Percentiles rank a stretch among this genome's conserved stretches.
Conservation (phyloP, 108 stramenopile species). For the Cyclotella choctawhatcheeana region DNA sequence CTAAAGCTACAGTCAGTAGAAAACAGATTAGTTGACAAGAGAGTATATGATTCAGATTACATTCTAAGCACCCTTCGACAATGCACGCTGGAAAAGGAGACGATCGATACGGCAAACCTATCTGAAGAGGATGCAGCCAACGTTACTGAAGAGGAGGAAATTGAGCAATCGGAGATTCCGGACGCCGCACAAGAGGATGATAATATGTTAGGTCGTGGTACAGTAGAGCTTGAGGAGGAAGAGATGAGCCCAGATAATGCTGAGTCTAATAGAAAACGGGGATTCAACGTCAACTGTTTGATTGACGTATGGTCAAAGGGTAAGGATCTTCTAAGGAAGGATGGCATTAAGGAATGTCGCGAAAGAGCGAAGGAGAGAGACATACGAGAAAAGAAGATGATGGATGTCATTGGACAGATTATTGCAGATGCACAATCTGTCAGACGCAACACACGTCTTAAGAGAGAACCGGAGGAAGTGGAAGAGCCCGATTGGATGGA, state of each 20-base stretch:
- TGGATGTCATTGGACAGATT: background rate
- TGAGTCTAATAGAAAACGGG: background rate
- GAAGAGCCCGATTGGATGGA: background rate
- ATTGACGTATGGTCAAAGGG: background rate
- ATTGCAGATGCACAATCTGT: background rate
- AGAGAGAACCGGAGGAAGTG: background rate
- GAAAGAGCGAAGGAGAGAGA: background rate
- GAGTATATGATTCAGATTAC: background rate
- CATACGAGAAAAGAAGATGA: slow-evolving; percentile 1
- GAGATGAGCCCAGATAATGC: background rate
- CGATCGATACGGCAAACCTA: background rate
- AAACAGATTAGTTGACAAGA: background rate
- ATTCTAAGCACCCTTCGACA: background rate
- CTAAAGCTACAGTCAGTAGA: background rate
- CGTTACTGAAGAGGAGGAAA: background rate
- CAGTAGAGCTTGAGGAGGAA: background rate
- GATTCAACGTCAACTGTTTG: background rate
- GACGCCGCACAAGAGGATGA: background rate
- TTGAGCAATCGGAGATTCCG: no score
- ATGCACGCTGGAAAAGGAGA: background rate
- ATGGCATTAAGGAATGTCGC: background rate
- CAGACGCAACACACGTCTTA: background rate
- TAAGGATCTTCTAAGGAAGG: background rate
- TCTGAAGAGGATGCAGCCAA: background rate
- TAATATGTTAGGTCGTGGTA: background rate